Conservation (phyloP, 805 yeast genomes). For the Yarrowia deformans region DNA sequence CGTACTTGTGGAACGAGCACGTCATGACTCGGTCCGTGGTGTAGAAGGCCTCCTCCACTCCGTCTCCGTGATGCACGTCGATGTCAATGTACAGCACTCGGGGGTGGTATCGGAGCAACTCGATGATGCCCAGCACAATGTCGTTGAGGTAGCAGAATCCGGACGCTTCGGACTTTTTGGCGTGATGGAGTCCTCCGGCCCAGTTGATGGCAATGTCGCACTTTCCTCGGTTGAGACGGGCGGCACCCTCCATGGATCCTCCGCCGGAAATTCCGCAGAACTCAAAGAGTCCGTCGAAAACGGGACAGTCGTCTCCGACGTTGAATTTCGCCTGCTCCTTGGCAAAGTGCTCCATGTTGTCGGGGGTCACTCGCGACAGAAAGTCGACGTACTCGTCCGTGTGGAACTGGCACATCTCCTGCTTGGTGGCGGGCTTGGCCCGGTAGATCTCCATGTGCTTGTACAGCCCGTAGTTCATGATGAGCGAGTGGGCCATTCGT, state of each 20-base stretch:
- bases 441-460: constrained; percentile 97
- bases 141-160: constrained; percentile 97
- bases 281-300: constrained; percentile 93
- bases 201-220: constrained; percentile 95
- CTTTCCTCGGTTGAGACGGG: constrained; percentile 82
- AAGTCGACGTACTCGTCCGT: constrained; percentile 97
- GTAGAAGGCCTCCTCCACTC: constrained; percentile 96
- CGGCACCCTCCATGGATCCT: constrained; percentile 86
- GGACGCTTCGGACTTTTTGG: constrained; percentile 90
- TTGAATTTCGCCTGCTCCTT: constrained; percentile 91
- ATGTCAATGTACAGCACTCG: constrained; percentile 93
- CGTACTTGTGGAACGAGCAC: constrained; percentile 93
- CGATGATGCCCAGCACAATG: constrained; percentile 86
- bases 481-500: constrained; percentile 96
- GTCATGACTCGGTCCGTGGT: constrained; percentile 97
- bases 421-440: constrained; percentile 97
- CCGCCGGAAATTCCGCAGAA: constrained; percentile 90
- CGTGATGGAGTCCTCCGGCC: constrained; percentile 97
- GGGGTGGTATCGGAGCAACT: constrained; percentile 85
- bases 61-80: constrained; percentile 97
- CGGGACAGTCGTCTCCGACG: constrained; percentile 96
- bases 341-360: constrained; percentile 82
- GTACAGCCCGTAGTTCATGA: constrained; percentile 96
- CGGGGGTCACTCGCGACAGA: constrained; percentile 88
- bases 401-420: constrained; percentile 98